Evolutionary conservation across 305 asterid species (phyloP).

Genomic region (Petunia hybrid): DNA sequence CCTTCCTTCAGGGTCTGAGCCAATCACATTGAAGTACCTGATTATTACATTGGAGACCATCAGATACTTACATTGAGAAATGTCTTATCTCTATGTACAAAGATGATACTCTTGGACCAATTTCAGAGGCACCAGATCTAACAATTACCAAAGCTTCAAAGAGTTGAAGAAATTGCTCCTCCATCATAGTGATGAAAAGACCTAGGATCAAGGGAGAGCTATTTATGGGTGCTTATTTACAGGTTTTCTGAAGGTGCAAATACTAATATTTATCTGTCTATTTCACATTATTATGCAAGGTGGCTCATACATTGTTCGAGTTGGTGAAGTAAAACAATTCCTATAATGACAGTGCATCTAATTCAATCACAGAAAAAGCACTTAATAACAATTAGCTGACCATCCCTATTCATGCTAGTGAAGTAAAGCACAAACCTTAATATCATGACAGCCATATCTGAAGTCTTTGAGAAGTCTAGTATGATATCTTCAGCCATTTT

Average conservation of each 20-base stretch:
- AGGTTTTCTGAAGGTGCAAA: background rate
- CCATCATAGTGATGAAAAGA: background rate
- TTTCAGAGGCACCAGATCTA: background rate
- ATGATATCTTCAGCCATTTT: constrained; percentile 98
- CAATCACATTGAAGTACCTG: constrained; percentile 96
- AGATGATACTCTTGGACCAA: background rate
- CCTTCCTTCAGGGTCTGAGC: constrained; percentile 90
- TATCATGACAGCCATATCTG: constrained; percentile 89
- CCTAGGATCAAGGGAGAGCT: background rate
- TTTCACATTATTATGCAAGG: background rate
- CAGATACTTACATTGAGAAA: background rate
- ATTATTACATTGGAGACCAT: constrained; percentile 26
- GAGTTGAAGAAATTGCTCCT: too few relatives aligned
- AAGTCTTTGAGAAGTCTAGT: constrained; percentile 79
- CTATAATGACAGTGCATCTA: background rate
- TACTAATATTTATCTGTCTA: background rate
- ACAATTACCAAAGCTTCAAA: background rate
- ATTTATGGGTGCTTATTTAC: background rate
- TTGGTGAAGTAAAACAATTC: background rate
- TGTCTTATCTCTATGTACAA: background rate
- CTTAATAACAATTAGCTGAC: background rate
- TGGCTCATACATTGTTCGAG: background rate
- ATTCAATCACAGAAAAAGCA: background rate
- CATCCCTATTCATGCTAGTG: background rate
- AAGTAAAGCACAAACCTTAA: constrained; percentile 56